Conservation (phyloP, 108 stramenopile genomes). For the Pseudonitzschia pungens region DNA sequence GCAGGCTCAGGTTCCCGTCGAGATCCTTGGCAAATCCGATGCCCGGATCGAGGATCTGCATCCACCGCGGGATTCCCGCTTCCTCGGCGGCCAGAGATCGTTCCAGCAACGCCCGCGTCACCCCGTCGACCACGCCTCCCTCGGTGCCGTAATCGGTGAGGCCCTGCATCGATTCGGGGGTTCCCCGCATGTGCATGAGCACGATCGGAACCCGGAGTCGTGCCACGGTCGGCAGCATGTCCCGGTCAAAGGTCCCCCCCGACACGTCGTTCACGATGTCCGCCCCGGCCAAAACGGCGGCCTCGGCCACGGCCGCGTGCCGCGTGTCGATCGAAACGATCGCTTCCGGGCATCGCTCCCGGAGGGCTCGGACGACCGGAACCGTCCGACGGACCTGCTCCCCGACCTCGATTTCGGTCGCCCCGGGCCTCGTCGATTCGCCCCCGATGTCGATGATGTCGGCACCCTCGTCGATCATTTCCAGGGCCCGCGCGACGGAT, state of each 20-base stretch:
- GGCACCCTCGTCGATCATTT: slow-evolving; percentile 86
- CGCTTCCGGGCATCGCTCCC: slow-evolving; percentile 59
- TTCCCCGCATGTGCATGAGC: slow-evolving; percentile 96
- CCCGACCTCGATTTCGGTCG: slow-evolving; percentile 62
- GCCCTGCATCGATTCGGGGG: slow-evolving; percentile 87
- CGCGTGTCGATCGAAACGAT: slow-evolving; percentile 96
- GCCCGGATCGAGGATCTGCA: slow-evolving; percentile 90
- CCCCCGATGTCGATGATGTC: slow-evolving; percentile 95
- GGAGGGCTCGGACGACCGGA: slow-evolving; percentile 83
- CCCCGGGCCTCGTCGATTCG: slow-evolving; percentile 95
- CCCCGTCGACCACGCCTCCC: slow-evolving; percentile 69
- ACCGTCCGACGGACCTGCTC: slow-evolving; percentile 83
- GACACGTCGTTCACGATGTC: slow-evolving; percentile 97
- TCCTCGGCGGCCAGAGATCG: slow-evolving; percentile 67
- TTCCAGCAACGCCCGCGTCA: slow-evolving; percentile 53
- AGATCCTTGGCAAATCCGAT: slow-evolving; percentile 95
- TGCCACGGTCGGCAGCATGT: slow-evolving; percentile 86
- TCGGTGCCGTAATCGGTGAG: slow-evolving; percentile 64
- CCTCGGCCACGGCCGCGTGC: slow-evolving; percentile 80
- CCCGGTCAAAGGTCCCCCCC: slow-evolving; percentile 84
- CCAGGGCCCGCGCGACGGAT: slow-evolving; percentile 76
- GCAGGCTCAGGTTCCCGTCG: slow-evolving; percentile 72
- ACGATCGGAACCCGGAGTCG: slow-evolving; percentile 80
- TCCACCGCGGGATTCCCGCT: slow-evolving; percentile 85
- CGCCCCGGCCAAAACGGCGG: slow-evolving; percentile 89